A percentile compares a stretch with the other conserved stretches of the same genome.
Evolutionary conservation across 164 flowering plant genomes (phyloP).

Genomic region (Santalum album): DNA sequence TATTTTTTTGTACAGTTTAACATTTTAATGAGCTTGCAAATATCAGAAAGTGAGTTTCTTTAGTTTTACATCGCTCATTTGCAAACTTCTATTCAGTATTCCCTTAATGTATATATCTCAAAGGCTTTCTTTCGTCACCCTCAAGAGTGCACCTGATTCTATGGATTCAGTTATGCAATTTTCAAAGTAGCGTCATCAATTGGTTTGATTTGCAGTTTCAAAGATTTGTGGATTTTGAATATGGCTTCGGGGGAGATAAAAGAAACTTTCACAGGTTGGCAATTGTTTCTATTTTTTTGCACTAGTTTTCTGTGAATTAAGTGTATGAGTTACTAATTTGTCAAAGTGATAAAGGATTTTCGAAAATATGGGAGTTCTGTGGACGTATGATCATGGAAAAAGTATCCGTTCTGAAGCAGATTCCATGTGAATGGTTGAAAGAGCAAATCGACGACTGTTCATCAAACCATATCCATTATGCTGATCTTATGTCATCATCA

Average conservation of each 20-base stretch:
- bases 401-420: conserved; percentile 33
- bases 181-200: background rate
- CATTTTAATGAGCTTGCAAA: too few species aligned
- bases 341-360: conserved; percentile 32
- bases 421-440: conserved; percentile 31
- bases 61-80: too few species aligned
- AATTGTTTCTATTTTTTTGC: conserved; percentile 2
- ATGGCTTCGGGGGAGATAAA: conserved; percentile 43
- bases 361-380: conserved; percentile 54
- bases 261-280: conserved; percentile 54
- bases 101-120: too few species aligned
- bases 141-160: too few species aligned
- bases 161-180: too few species aligned
- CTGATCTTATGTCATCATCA: conserved; percentile 54
- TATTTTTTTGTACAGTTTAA: too few species aligned
- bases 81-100: too few species aligned
- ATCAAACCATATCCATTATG: conserved; percentile 23
- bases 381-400: conserved; percentile 50
- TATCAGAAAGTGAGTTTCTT: too few species aligned
- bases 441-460: conserved; percentile 26
- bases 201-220: conserved; percentile 43
- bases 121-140: too few species aligned
- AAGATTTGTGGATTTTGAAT: conserved; percentile 64
- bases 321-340: conserved; percentile 3
- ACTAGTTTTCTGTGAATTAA: background rate